Base-by-base conservation (phyloP, 345 rosid species). In the Cochlearia excelsa region DNA sequence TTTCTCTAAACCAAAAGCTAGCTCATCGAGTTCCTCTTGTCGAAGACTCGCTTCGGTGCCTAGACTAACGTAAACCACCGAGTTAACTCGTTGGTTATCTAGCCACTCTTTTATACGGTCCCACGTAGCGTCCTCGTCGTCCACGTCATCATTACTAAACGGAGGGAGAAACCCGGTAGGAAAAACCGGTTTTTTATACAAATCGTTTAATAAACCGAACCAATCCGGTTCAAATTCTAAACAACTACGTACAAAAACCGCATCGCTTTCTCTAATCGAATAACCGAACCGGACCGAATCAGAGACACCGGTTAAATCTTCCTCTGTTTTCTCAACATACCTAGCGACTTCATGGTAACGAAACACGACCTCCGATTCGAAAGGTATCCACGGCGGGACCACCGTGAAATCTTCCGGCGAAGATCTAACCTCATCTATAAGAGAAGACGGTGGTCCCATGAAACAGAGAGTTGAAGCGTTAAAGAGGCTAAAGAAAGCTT, bases 81-180 rank as follows among this genome's bases (percentile, higher is more conserved):
- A 80, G 31, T 63, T 54, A 1, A 46, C 16, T 54, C 57, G 49
- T 26, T 77, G 80, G 7, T 73, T 63, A 35, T 68, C 73, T 0
- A 83, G 60, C 85, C 88, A 83, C 44, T 63, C 45, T 31, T 44
- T 68, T 29, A 77, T 62, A 23, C 26, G 7, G 11, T 7, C 26
- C 85, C 83, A 75, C 0, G 53, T 38, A 2, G 61, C 47, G 43
- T 69, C 72, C 3, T 46, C 69, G 0, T 35, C 26, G 9, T 47
- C 62, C 0, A 6, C 49, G 3, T 42, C 52, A 7, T 54, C 52
- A 42, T 46, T 65, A 5, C 5, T 28, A 5, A 29, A 28, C 6
- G 80, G 84, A 23, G 81, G 84, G 30, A 81, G 59, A 49, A 79
- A 77, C 5, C 85, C 88, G 11, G 78, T 41, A 1, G 88, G 77